A percentile compares a stretch with the other conserved stretches of the same genome.
Evolutionary conservation across 331 rosid genomes (phyloP).

Genomic region (Prunus yedoensis): DNA sequence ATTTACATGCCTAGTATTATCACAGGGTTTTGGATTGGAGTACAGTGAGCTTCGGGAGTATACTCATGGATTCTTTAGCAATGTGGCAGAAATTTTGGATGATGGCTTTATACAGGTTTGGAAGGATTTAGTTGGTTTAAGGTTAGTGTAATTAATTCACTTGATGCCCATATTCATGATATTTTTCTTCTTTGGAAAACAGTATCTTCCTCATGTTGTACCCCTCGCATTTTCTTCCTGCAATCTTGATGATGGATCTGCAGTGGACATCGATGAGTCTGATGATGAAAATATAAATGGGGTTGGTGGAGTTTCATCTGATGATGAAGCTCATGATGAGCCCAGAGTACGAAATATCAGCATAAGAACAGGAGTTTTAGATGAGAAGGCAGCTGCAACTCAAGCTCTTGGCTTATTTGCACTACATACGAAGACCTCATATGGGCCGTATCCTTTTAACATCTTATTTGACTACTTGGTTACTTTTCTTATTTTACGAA

Average conservation of each 20-base stretch:
- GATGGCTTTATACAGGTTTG: constrained; percentile 81
- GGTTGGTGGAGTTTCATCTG: constrained; percentile 98
- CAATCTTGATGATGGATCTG: constrained; percentile 99
- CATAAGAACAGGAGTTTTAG: constrained; percentile 94
- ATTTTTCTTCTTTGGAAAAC: constrained; percentile 34
- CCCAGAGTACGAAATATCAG: constrained; percentile 95
- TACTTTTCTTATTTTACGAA: neutral
- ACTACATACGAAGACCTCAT: constrained; percentile 72
- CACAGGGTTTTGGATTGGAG: constrained; percentile 88
- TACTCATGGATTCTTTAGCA: constrained; percentile 97
- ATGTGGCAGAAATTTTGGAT: constrained; percentile 87
- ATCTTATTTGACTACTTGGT: neutral
- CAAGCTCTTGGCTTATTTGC: constrained; percentile 99
- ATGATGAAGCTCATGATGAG: constrained; percentile 95
- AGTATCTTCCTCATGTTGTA: constrained; percentile 97
- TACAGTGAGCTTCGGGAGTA: constrained; percentile 97
- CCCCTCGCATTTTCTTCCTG: constrained; percentile 91
- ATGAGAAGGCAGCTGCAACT: constrained; percentile 99
- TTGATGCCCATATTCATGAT: constrained; percentile 30
- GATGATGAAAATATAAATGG: constrained; percentile 81
- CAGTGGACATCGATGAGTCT: constrained; percentile 80
- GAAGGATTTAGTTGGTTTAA: constrained; percentile 15
- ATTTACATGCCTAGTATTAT: constrained; percentile 29
- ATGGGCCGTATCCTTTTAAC: constrained; percentile 80
- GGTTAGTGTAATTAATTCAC: constrained; percentile 21